Base-by-base conservation (phyloP, 495 filamentous ascomycete genomes). In the Tuber aestivum region DNA sequence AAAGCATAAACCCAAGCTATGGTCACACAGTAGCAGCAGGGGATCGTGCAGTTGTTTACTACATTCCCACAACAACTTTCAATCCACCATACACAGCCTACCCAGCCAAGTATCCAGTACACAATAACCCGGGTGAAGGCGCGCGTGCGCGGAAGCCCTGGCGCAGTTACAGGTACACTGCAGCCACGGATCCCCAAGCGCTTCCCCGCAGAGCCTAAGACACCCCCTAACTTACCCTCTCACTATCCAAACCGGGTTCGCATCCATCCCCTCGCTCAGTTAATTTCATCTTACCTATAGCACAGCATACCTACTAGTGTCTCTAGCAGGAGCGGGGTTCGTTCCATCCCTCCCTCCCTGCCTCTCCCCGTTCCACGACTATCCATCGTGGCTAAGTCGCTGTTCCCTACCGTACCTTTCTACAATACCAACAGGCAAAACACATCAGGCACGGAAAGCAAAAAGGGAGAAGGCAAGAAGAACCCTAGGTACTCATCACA, bases 191-290 rank as follows among this genome's bases (percentile, higher is more conserved):
- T 27, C 50, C 50, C 50, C 23, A 27, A 56, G 50, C 50, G 50
- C 23, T 56, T 56, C 50, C 50, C 50, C 50, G n/a, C 50, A 56
- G 50, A 56, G 50, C 50, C 50, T 56, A 61, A 61, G n/a, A 32
- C 16, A 27, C 27, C 56, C n/a, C n/a, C 56, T 61, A 3, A n/a
- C 48, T 56, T 56, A 61, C n/a, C 56, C 9, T 16, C 56, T 61
- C 27, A 61, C n/a, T 32, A 27, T 1, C 10, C n/a, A 32, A 61
- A 61, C 56, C 56, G n/a, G 56, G 56, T 61, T 61, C 56, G 10
- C n/a, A 32, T 61, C 16, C 56, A 61, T 27, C n/a, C n/a, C n/a
- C n/a, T 61, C 56, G 32, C 16, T 32, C n/a, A 61, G 27, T n/a
- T 61, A 9, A 61, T 27, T 61, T 27, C 56, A 61, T 61, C 56